A percentile compares a stretch with the other conserved stretches of the same genome.
These are phyloP conservation scores for Petunia axillaris DNA, from an alignment of 257 asterid species.

Conservation along the genomic window DNA sequence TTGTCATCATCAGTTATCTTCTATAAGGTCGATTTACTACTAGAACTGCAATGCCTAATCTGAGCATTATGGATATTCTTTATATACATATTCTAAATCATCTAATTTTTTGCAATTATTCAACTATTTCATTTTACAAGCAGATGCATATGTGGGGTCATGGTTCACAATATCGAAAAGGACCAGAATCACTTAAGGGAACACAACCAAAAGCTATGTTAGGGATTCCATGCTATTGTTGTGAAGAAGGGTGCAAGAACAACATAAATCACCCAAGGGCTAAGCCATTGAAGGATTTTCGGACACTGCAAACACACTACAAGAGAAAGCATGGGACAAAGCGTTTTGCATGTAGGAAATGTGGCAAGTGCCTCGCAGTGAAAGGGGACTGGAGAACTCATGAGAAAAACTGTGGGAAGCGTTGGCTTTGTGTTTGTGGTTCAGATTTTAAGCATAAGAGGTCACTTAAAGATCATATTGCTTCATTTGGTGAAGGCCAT, in stretches of 20 bases:
- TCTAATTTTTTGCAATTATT: not conserved
- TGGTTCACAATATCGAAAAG: conserved; percentile 66
- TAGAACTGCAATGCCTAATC: not conserved
- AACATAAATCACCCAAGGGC: conserved; percentile 57
- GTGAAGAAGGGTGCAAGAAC: conserved; percentile 73
- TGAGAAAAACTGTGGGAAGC: conserved; percentile 81
- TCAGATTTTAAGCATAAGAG: conserved; percentile 84
- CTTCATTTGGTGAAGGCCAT: conserved; percentile 65
- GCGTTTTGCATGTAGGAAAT: conserved; percentile 56
- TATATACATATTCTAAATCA: not conserved
- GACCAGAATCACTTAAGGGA: conserved; percentile 70
- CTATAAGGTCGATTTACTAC: not conserved
- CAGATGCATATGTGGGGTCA: conserved; percentile 93
- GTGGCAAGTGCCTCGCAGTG: conserved; percentile 71
- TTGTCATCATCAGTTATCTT: not conserved
- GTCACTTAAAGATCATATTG: conserved; percentile 74
- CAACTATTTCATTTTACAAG: not conserved
- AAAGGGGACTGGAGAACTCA: conserved; percentile 86
- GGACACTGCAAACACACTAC: conserved; percentile 71
- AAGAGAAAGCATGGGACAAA: conserved; percentile 67
- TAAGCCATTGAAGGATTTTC: conserved; percentile 62
- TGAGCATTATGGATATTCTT: not conserved
- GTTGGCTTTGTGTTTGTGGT: conserved; percentile 77
- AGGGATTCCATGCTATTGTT: conserved; percentile 72
- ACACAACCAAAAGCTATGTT: conserved; percentile 53